Evolutionary conservation across 352 stramenopile genomes (phyloP).

Genomic region (Globisporangium spinosum): DNA sequence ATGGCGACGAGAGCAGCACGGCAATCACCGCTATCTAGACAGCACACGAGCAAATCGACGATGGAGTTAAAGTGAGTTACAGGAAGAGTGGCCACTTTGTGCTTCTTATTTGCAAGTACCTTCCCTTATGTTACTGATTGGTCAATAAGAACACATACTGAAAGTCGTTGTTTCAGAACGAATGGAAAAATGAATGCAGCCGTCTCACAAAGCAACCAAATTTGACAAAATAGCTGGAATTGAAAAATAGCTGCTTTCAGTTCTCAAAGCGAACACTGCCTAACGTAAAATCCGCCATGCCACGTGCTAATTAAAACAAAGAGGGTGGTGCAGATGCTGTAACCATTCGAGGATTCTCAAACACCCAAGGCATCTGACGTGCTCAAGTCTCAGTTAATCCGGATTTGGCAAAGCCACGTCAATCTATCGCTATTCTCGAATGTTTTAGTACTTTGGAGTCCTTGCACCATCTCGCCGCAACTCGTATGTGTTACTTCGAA

Average conservation of each 20-base stretch:
- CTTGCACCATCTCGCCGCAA: too few relatives aligned
- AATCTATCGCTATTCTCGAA: too few relatives aligned
- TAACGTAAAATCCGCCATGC: not conserved
- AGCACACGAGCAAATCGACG: too few relatives aligned
- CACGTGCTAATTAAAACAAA: not conserved
- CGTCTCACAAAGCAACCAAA: not conserved
- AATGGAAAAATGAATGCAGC: slow-evolving; percentile 2
- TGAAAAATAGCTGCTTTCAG: not conserved
- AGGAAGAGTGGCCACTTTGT: too few relatives aligned
- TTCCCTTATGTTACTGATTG: too few relatives aligned
- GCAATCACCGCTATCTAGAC: too few relatives aligned
- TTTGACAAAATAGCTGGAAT: slow-evolving; percentile 2
- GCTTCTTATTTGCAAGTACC: too few relatives aligned
- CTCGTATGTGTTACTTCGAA: too few relatives aligned
- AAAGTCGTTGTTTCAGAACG: slow-evolving; percentile 1
- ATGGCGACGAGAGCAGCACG: too few relatives aligned
- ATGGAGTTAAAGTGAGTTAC: too few relatives aligned
- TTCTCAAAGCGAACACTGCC: not conserved
- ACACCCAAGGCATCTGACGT: not conserved
- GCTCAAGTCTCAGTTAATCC: not conserved
- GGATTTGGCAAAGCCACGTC: not conserved
- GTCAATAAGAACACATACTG: not conserved
- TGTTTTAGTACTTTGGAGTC: too few relatives aligned
- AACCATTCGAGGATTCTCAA: not conserved
- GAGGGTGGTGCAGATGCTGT: not conserved